Conservation (phyloP, 2,329 filamentous ascomycete species). For the Cordyceps militaris region DNA sequence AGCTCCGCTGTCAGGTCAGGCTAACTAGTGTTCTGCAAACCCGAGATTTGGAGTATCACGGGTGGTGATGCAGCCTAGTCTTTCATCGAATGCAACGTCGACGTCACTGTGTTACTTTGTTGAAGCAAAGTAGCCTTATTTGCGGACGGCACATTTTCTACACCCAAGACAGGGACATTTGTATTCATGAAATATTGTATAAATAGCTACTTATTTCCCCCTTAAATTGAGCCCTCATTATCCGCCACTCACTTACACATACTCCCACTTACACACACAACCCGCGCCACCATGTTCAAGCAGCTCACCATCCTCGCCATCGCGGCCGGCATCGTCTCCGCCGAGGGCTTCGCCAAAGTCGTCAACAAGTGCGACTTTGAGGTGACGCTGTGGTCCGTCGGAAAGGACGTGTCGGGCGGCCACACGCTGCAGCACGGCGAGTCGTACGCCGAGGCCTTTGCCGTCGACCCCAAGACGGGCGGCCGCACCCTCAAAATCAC, state of each 20-base stretch:
- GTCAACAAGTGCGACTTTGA: constrained; percentile 29
- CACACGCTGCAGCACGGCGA: constrained; percentile 22
- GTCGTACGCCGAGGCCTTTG: constrained; percentile 28
- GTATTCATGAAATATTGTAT: not conserved
- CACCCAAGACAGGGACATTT: not conserved
- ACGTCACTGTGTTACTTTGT: not conserved
- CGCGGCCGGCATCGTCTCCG: constrained; percentile 20
- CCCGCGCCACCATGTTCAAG: constrained; percentile 3
- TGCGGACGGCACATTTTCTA: too few relatives aligned
- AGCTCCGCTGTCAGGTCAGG: not conserved
- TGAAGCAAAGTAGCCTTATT: not conserved
- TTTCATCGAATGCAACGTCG: not conserved
- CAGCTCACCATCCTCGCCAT: constrained; percentile 17
- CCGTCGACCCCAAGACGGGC: constrained; percentile 29
- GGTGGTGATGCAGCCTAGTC: not conserved
- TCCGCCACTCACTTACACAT: not conserved
- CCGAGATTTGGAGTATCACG: not conserved
- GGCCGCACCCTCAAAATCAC: constrained; percentile 35
- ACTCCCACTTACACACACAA: not conserved
- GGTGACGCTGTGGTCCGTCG: constrained; percentile 35
- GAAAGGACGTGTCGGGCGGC: constrained; percentile 21
- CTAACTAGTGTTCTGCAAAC: not conserved
- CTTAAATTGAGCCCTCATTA: not conserved
- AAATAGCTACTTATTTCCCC: not conserved
- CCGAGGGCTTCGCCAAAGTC: constrained; percentile 29